phyloP scores from a whole-genome alignment of 2,329 filamentous ascomycete species.

The Neurospora sp. region DNA sequence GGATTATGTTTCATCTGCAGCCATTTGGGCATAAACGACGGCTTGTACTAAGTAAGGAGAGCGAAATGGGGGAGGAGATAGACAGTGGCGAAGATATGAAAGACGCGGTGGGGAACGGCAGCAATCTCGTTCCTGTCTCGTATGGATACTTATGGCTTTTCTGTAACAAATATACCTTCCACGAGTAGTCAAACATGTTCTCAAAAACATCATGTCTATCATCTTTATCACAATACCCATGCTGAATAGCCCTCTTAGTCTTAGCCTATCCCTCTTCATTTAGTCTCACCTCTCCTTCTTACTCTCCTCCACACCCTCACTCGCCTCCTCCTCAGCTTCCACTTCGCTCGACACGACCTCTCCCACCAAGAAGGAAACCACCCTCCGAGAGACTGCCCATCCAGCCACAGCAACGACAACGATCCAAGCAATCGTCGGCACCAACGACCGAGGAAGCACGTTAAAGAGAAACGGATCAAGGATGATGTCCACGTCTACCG shows the following conservation, averaged over 20 bases:
- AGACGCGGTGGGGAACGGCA: not conserved
- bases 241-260: not conserved
- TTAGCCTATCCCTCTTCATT: not conserved
- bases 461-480: slow-evolving; percentile 80
- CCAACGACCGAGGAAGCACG: slow-evolving; percentile 66
- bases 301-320: slow-evolving; percentile 9
- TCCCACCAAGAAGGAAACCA: slow-evolving; percentile 22
- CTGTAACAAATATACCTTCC: not conserved
- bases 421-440: slow-evolving; percentile 64
- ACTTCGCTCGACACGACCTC: slow-evolving; percentile 5
- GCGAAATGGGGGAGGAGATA: not conserved
- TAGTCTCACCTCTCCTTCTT: slow-evolving; percentile 9
- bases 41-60: not conserved
- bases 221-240: not conserved
- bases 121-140: not conserved
- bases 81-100: not conserved
- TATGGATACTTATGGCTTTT: not conserved
- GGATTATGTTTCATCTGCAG: not conserved
- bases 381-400: slow-evolving; percentile 32
- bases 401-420: slow-evolving; percentile 44
- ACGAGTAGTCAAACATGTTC: not conserved
- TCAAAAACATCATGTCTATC: not conserved
- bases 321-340: slow-evolving; percentile 17
- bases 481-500: slow-evolving; percentile 70
- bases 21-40: not conserved